Percentiles rank a stretch among this genome's conserved stretches.
Conservation (phyloP, 306 rosid genomes). For the Rosa chinensis region DNA sequence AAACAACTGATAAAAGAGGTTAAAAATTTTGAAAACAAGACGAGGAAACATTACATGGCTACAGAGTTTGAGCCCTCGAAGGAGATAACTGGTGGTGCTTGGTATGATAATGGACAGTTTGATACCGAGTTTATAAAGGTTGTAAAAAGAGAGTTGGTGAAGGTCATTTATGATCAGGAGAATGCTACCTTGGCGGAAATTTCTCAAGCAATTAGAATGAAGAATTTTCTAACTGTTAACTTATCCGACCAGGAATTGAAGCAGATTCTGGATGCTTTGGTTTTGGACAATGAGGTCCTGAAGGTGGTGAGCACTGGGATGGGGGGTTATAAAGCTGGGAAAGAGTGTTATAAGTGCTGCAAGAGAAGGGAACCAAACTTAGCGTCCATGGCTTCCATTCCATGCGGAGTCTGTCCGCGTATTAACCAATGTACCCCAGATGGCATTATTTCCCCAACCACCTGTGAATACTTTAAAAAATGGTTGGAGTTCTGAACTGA, state of each 20-base stretch:
- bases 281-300: conserved; percentile 53
- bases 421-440: conserved; percentile 56
- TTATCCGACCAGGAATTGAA: conserved; percentile 45
- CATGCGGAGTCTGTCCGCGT: conserved; percentile 78
- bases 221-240: conserved; percentile 29
- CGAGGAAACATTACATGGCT: conserved; percentile 70
- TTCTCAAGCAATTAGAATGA: conserved; percentile 29
- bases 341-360: conserved; percentile 58
- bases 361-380: conserved; percentile 46
- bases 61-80: conserved; percentile 65
- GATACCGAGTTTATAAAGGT: conserved; percentile 44
- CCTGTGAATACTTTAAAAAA: conserved; percentile 55
- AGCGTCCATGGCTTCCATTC: conserved; percentile 60
- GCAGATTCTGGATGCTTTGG: conserved; percentile 58
- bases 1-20: conserved; percentile 68
- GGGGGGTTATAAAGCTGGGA: conserved; percentile 55
- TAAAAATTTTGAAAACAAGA: conserved; percentile 57
- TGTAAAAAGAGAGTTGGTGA: conserved; percentile 38
- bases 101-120: conserved; percentile 59
- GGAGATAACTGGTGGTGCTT: conserved; percentile 70
- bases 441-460: conserved; percentile 64
- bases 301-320: conserved; percentile 65
- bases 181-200: conserved; percentile 52
- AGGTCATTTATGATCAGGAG: conserved; percentile 41
- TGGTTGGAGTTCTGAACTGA: conserved; percentile 67